A percentile compares a stretch with the other conserved stretches of the same genome.
Conservation (phyloP, 1,284 basidiomycete genomes). For the Papiliotrema flavescens region DNA sequence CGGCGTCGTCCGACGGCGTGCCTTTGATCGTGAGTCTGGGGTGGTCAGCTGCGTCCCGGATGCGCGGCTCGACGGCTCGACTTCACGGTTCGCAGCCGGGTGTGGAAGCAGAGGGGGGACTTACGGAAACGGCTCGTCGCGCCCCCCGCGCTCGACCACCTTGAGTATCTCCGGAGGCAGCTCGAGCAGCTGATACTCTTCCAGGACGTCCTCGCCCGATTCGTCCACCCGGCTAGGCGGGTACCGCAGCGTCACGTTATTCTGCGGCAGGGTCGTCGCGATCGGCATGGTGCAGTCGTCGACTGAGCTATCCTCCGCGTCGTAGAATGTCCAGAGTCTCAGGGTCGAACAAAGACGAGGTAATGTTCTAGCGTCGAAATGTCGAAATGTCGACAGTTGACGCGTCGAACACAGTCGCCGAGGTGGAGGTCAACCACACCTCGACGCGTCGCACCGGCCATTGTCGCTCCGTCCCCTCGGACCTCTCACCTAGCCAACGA, state of each 20-base stretch:
- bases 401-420: not conserved
- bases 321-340: not conserved
- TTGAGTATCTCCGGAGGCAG: constrained; percentile 46
- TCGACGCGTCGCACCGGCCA: too few relatives aligned
- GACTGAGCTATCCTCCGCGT: not conserved
- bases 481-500: not conserved
- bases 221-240: not conserved
- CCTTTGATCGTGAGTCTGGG: constrained; percentile 74
- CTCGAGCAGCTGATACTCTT: constrained; percentile 47
- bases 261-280: constrained; percentile 2
- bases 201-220: constrained; percentile 12
- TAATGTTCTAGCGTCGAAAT: not conserved
- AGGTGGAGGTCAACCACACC: too few relatives aligned
- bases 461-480: not conserved
- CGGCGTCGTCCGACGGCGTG: constrained; percentile 72
- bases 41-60: constrained; percentile 24
- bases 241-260: constrained; percentile 10
- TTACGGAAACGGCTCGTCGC: constrained; percentile 30
- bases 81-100: not conserved
- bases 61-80: not conserved
- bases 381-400: not conserved
- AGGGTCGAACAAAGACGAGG: not conserved
- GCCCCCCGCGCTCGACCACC: constrained; percentile 34
- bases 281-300: constrained; percentile 3
- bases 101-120: constrained; percentile 7